Evolutionary conservation across 2,329 filamentous ascomycete genomes (phyloP), one percentile per base, ranked within the genome.

Genomic region (Westerdykella ornata): DNA sequence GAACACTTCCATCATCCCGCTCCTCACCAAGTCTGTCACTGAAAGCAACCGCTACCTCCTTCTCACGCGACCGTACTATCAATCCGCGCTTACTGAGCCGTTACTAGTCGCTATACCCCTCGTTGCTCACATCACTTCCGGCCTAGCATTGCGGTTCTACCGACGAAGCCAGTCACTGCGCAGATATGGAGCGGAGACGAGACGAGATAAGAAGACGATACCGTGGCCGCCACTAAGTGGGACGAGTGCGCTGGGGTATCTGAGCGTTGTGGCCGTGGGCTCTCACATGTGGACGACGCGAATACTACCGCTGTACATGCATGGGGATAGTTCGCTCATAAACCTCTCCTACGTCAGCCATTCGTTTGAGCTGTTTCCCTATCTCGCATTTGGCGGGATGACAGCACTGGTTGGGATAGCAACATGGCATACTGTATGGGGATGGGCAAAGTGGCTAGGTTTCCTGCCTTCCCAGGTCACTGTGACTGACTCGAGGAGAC

Each of bases 31-130:
- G 44, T 59, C 69, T 45, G 54, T 89, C 87, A 59, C 80, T 79
- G 47, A 70, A 39, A 85, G 85, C 45, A 89, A 96, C 62, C 81
- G 81, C 37, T 94, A 88, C 66, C 81, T 97, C 37, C 82, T 97
- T 49, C 85, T 95, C 65, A 89, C 88, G 19, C 81, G 90, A 46
- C 89, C 94, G 37, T 81, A 92, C 65, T 97, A 97, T 71, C 90
- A 96, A 66, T 89, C 87, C 16, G 42, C 55, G 1, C 76, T 83
- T 2, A 71, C 86, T 13, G 89, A 96, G 61, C 86, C 88, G 3
- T 69, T 94, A 15, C 74, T 97, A 46, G 78, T 97, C 45, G 80
- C 76, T 33, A 65, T 88, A 2, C 88, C 90, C 2, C 71, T 94
- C 16, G 63, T 81, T 43, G 77, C 82, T 2, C 90, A 97, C 63